Conservation (phyloP, 192 early-diverging fungal genomes). For the Spizellomyces sp. region DNA sequence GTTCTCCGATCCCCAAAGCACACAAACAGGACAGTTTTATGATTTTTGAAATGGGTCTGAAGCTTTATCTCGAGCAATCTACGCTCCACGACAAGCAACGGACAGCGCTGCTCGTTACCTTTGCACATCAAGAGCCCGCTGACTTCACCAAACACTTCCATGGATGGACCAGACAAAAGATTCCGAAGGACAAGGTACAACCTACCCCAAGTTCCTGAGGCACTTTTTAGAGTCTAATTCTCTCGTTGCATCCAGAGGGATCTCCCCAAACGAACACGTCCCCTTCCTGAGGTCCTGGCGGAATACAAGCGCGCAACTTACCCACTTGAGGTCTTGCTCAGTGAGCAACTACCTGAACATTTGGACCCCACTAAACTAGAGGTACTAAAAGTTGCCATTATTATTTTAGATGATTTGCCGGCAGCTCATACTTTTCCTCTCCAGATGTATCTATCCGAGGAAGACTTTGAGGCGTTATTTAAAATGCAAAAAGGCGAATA, state of each 20-base stretch:
- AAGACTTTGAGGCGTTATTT: constrained; percentile 36
- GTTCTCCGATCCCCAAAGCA: neutral
- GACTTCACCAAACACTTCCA: constrained; percentile 34
- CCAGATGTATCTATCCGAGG: constrained; percentile 33
- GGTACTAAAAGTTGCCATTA: neutral
- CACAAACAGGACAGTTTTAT: neutral
- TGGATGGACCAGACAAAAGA: constrained; percentile 31
- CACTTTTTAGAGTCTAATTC: too few relatives aligned
- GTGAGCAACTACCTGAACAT: constrained; percentile 30
- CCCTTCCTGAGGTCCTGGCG: constrained; percentile 24
- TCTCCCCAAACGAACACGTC: constrained; percentile 1
- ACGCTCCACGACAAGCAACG: neutral
- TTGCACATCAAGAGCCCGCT: constrained; percentile 32
- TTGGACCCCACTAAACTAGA: constrained; percentile 39
- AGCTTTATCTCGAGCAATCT: neutral
- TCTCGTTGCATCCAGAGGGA: neutral
- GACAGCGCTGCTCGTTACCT: constrained; percentile 23
- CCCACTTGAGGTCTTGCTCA: constrained; percentile 20
- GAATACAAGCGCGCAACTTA: constrained; percentile 26
- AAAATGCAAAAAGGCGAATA: constrained; percentile 35
- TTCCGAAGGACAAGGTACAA: constrained; percentile 21
- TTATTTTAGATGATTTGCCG: neutral
- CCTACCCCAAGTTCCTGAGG: too few relatives aligned
- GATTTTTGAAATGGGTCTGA: constrained; percentile 6
- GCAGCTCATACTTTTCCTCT: neutral